These are phyloP conservation scores for Backusella luteola DNA, from an alignment of 192 early-diverging fungal genomes.

Conservation along the genomic window DNA sequence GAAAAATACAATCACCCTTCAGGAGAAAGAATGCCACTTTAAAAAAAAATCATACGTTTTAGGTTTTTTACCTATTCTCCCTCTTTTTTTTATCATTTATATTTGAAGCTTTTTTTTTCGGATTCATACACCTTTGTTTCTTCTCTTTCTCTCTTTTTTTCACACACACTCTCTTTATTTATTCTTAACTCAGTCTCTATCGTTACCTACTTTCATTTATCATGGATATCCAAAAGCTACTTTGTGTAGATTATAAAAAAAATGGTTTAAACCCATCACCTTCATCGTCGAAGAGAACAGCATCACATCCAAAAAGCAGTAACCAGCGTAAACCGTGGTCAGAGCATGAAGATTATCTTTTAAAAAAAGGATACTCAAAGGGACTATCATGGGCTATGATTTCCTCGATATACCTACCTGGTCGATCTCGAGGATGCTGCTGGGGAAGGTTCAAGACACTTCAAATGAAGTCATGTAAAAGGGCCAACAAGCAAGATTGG, in stretches of 20 bases:
- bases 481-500: not conserved
- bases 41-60: not conserved
- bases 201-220: not conserved
- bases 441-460: constrained; percentile 32
- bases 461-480: constrained; percentile 11
- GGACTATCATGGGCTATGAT: constrained; percentile 28
- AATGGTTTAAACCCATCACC: not conserved
- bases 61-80: not conserved
- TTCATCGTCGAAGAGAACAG: not conserved
- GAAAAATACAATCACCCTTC: not conserved
- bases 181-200: not conserved
- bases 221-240: not conserved
- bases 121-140: not conserved
- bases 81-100: not conserved
- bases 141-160: not conserved
- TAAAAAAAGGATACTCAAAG: constrained; percentile 26
- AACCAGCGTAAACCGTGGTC: constrained; percentile 21
- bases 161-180: not conserved
- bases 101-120: not conserved
- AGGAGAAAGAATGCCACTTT: not conserved
- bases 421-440: constrained; percentile 28
- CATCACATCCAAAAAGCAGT: not conserved
- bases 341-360: constrained; percentile 15
- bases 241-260: not conserved
- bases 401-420: constrained; percentile 20